These are phyloP conservation scores for Thalia dealbata DNA, from an alignment of 176 grass and related monocot genomes.

Conservation along the genomic window DNA sequence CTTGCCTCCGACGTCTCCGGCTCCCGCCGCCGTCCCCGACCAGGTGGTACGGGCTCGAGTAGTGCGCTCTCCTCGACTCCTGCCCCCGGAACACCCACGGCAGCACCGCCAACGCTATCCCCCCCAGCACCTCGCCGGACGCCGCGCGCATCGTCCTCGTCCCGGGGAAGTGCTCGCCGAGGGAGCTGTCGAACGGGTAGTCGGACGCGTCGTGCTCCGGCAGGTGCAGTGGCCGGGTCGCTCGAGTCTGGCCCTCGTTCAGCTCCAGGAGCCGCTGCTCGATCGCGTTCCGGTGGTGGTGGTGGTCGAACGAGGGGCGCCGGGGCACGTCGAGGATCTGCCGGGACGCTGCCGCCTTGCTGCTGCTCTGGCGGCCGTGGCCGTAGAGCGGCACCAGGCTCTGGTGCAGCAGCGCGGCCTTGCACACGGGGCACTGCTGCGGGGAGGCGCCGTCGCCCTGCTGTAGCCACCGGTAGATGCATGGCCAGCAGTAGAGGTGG, in stretches of 20 bases:
- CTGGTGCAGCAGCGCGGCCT: constrained; percentile 40
- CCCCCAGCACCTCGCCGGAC: constrained; percentile 26
- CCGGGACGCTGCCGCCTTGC: constrained; percentile 16
- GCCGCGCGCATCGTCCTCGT: constrained; percentile 23
- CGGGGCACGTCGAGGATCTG: constrained; percentile 5
- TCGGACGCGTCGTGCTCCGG: not conserved
- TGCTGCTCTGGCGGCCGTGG: constrained; percentile 35
- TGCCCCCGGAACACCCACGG: constrained; percentile 13
- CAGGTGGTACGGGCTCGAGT: constrained; percentile 21
- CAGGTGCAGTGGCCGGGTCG: not conserved
- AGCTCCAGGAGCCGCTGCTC: not conserved
- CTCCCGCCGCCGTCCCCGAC: constrained; percentile 28
- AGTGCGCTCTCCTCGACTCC: constrained; percentile 14
- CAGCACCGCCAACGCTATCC: constrained; percentile 26
- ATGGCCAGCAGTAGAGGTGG: constrained; percentile 96
- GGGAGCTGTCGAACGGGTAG: not conserved
- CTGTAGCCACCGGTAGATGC: constrained; percentile 82
- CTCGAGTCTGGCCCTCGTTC: not conserved
- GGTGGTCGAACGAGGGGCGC: not conserved
- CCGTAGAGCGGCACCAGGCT: constrained; percentile 78
- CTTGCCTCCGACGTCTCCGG: constrained; percentile 26
- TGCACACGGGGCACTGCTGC: constrained; percentile 64
- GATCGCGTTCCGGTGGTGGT: not conserved
- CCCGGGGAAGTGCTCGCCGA: not conserved
- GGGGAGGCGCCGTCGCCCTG: constrained; percentile 11